Conservation (phyloP, 306 rosid species). For the Cucurbita argyrosperma region DNA sequence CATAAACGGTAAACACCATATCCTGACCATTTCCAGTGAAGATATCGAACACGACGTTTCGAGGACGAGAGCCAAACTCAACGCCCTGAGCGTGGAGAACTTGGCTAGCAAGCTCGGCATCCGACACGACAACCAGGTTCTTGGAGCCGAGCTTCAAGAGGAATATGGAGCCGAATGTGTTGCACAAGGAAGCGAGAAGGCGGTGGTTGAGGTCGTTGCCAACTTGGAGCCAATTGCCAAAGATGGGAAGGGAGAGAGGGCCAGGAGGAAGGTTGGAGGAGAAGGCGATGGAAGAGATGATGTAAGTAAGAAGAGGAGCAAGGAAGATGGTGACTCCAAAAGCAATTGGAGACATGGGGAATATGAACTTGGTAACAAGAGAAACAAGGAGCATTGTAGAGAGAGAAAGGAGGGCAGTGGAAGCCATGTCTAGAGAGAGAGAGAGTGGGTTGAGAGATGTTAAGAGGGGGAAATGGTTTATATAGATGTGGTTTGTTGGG, state of each 20-base stretch:
- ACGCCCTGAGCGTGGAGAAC: slow-evolving; percentile 70
- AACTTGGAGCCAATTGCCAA: slow-evolving; percentile 77
- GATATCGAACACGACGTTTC: slow-evolving; percentile 61
- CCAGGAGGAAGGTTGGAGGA: slow-evolving; percentile 45
- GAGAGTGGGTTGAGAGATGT: not conserved
- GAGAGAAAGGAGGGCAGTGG: not conserved
- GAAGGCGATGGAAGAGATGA: slow-evolving; percentile 4
- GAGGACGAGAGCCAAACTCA: slow-evolving; percentile 58
- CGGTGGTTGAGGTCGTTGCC: slow-evolving; percentile 76
- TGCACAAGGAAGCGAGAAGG: slow-evolving; percentile 40
- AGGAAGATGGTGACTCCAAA: not conserved
- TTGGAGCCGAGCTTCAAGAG: slow-evolving; percentile 63
- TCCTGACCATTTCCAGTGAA: slow-evolving; percentile 76
- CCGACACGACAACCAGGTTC: slow-evolving; percentile 48
- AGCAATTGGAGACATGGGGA: not conserved
- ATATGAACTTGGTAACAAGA: slow-evolving; percentile 6
- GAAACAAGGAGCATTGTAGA: not conserved
- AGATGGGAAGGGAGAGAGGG: slow-evolving; percentile 50
- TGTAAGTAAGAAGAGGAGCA: slow-evolving; percentile 4
- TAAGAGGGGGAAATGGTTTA: not conserved
- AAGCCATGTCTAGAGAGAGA: not conserved
- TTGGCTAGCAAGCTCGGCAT: slow-evolving; percentile 45
- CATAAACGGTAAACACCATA: slow-evolving; percentile 65
- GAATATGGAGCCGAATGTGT: slow-evolving; percentile 40
- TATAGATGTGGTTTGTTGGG: not conserved